phyloP scores from a whole-genome alignment of 2,329 filamentous ascomycete species.

The Eutypa lata region DNA sequence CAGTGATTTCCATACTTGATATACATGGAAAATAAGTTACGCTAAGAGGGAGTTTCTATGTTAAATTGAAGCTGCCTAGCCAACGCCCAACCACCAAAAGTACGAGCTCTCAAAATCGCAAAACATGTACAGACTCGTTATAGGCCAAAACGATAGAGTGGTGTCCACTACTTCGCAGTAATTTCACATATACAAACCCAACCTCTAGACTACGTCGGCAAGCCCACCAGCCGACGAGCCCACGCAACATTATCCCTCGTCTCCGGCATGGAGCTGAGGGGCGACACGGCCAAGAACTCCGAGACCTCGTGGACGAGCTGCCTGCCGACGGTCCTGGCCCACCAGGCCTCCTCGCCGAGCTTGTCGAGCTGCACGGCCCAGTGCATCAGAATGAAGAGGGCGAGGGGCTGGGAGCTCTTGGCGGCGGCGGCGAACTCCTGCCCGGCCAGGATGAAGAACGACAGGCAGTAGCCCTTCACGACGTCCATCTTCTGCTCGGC shows the following conservation, averaged over 20 bases:
- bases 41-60: no score
- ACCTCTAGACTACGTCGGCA: no score
- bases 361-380: slow-evolving; percentile 33
- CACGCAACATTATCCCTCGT: slow-evolving; percentile 25
- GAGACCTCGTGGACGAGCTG: slow-evolving; percentile 23
- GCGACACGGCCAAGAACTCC: slow-evolving; percentile 18
- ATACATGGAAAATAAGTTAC: no score
- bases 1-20: no score
- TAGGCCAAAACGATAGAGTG: no score
- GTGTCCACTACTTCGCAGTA: no score
- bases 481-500: slow-evolving; percentile 31
- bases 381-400: slow-evolving; percentile 34
- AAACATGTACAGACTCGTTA: no score
- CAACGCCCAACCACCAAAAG: no score
- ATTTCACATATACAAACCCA: no score
- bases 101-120: no score
- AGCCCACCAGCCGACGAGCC: slow-evolving; percentile 18
- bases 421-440: slow-evolving; percentile 28
- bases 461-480: slow-evolving; percentile 28
- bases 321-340: slow-evolving; percentile 15
- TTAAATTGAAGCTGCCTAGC: no score
- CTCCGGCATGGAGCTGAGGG: slow-evolving; percentile 14
- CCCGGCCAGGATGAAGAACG: slow-evolving; percentile 28
- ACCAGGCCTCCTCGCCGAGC: slow-evolving; percentile 22
- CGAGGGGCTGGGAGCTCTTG: slow-evolving; percentile 29